Conservation (phyloP, 2,329 filamentous ascomycete species). For the Exophiala oligosperma region DNA sequence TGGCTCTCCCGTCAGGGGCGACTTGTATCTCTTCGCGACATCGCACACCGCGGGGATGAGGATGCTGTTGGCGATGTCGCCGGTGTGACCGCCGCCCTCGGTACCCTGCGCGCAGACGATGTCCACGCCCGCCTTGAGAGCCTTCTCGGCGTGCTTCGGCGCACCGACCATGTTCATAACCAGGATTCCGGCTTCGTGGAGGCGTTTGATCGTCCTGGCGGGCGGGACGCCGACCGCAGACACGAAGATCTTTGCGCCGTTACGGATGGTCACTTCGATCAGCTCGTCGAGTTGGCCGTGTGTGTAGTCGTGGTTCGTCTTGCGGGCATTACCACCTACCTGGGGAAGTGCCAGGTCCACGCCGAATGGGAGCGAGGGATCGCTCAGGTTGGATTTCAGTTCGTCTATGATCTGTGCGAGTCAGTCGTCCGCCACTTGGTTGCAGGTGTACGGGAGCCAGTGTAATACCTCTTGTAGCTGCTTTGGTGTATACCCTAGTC, state of each 20-base stretch:
- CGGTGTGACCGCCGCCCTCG: conserved; percentile 91
- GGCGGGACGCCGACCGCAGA: conserved; percentile 87
- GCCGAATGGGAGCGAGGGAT: conserved; percentile 76
- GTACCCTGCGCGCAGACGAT: conserved; percentile 90
- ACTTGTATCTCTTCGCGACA: conserved; percentile 71
- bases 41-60: conserved; percentile 86
- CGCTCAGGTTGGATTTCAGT: conserved; percentile 71
- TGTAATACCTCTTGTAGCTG: conserved; percentile 59
- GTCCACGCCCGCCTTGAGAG: conserved; percentile 81
- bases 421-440: conserved; percentile 40
- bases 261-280: conserved; percentile 80
- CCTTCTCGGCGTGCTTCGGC: conserved; percentile 87
- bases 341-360: conserved; percentile 90
- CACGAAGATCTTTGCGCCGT: conserved; percentile 83
- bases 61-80: conserved; percentile 81
- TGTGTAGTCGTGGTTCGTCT: conserved; percentile 96
- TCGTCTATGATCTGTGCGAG: conserved; percentile 77
- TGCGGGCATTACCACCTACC: conserved; percentile 77
- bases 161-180: conserved; percentile 98
- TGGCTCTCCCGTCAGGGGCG: conserved; percentile 66
- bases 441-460: neutral
- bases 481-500: conserved; percentile 69
- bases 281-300: conserved; percentile 83
- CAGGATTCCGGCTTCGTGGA: conserved; percentile 77
- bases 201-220: conserved; percentile 65